Conservation (phyloP, 2,329 filamentous ascomycete genomes). For the Penicillium sp. region DNA sequence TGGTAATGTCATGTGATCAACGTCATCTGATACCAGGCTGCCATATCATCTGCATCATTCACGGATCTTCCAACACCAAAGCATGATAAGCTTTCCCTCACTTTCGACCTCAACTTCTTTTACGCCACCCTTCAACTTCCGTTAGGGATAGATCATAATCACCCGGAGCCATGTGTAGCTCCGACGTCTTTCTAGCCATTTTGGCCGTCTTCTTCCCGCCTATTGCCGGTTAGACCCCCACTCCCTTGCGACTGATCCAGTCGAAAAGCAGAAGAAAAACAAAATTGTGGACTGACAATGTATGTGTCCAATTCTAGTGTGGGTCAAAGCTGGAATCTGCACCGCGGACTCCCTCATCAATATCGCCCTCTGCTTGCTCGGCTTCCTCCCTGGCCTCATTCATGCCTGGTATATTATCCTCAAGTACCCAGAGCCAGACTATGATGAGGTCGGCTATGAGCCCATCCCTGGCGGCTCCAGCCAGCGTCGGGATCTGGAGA, state of each 20-base stretch:
- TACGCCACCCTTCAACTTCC: background rate
- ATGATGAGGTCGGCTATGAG: conserved; percentile 64
- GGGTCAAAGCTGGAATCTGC: conserved; percentile 95
- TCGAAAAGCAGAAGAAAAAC: background rate
- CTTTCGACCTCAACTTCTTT: background rate
- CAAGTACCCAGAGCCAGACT: conserved; percentile 74
- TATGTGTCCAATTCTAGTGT: conserved; percentile 61
- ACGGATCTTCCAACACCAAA: background rate
- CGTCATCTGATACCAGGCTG: conserved; percentile 22
- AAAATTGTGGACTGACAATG: conserved; percentile 31
- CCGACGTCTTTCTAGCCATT: conserved; percentile 62
- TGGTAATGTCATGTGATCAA: conserved; percentile 18
- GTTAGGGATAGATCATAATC: conserved; percentile 17
- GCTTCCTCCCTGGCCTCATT: conserved; percentile 80
- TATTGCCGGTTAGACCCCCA: conserved; percentile 51
- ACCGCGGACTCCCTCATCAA: conserved; percentile 92
- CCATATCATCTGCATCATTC: conserved; percentile 5
- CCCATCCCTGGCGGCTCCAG: conserved; percentile 59
- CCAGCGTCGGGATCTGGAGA: conserved; percentile 37
- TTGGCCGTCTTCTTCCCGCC: conserved; percentile 64
- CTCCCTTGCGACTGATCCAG: conserved; percentile 7
- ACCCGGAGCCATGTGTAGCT: conserved; percentile 54
- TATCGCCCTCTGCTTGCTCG: conserved; percentile 80
- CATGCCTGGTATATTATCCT: conserved; percentile 99
- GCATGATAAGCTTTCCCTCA: background rate